These are phyloP conservation scores for Suillus bovinus DNA, from an alignment of 768 basidiomycete species.

Conservation along the genomic window DNA sequence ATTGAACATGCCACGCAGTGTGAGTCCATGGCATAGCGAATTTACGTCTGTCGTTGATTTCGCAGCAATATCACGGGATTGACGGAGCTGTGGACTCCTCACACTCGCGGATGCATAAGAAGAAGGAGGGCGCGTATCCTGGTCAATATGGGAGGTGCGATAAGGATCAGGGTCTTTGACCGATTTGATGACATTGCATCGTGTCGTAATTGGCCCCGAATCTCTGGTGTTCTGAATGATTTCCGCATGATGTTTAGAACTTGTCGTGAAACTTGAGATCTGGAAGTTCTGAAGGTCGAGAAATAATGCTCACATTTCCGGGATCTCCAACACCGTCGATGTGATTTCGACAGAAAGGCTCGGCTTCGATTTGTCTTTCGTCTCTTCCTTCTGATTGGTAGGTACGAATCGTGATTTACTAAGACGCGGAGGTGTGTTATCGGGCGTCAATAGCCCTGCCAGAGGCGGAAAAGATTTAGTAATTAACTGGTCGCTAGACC, in stretches of 20 bases:
- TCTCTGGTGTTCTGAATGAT: no score
- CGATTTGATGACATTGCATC: background rate
- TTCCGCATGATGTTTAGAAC: background rate
- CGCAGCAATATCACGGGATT: background rate
- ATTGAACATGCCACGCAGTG: background rate
- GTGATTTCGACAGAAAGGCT: background rate
- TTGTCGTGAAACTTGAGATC: background rate
- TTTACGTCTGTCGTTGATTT: background rate
- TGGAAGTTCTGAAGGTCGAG: background rate
- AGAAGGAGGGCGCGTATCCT: background rate
- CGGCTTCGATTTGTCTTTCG: background rate
- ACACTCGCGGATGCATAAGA: background rate
- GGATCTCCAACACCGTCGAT: background rate
- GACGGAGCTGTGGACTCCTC: background rate
- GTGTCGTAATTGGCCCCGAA: background rate
- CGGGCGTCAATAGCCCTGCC: background rate
- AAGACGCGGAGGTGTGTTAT: background rate
- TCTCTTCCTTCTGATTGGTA: background rate
- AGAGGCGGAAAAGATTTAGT: background rate
- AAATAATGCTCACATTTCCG: background rate
- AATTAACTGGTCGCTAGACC: background rate
- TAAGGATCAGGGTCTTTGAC: background rate
- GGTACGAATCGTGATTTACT: background rate
- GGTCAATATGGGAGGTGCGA: background rate
- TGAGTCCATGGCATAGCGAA: background rate